These are phyloP conservation scores for Aspergillus sclerotiicarbonarius DNA, from an alignment of 495 filamentous ascomycete species.

Conservation along the genomic window DNA sequence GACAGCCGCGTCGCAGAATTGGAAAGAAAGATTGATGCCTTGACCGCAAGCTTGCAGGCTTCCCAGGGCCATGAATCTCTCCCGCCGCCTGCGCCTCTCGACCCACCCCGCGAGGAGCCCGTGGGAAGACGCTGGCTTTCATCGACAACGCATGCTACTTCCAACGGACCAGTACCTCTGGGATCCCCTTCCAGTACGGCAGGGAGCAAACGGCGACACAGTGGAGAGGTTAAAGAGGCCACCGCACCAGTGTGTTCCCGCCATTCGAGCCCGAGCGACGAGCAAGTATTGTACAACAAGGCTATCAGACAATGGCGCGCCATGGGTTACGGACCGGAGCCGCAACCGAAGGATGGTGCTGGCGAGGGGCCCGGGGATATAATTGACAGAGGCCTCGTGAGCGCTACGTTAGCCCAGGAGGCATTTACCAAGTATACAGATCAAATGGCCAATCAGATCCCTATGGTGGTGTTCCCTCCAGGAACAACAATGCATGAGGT, in stretches of 20 bases:
- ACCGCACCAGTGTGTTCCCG: conserved; percentile 21
- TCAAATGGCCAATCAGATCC: conserved; percentile 68
- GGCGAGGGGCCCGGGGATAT: conserved; percentile 56
- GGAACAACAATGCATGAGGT: conserved; percentile 65
- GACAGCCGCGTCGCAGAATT: conserved; percentile 89
- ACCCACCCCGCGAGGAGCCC: conserved; percentile 12
- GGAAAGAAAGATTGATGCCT: conserved; percentile 88
- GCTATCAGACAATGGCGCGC: conserved; percentile 12
- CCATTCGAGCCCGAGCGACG: conserved; percentile 25
- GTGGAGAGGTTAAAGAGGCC: conserved; percentile 24
- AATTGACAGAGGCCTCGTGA: conserved; percentile 68
- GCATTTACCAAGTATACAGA: conserved; percentile 70
- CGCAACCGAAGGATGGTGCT: conserved; percentile 10
- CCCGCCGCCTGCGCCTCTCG: conserved; percentile 4
- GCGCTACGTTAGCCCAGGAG: conserved; percentile 55
- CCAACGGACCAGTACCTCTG: conserved; percentile 3
- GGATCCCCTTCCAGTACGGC: conserved; percentile 8
- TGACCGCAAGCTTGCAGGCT: conserved; percentile 74
- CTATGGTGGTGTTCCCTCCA: conserved; percentile 72
- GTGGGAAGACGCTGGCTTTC: conserved; percentile 16
- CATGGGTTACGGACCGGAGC: conserved; percentile 8
- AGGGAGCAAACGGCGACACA: conserved; percentile 25
- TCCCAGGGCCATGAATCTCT: conserved; percentile 22
- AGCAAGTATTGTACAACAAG: conserved; percentile 17
- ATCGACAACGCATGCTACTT: conserved; percentile 16